Evolutionary conservation across 352 stramenopile genomes (phyloP).

Genomic region (Aphanomyces euteiches): DNA sequence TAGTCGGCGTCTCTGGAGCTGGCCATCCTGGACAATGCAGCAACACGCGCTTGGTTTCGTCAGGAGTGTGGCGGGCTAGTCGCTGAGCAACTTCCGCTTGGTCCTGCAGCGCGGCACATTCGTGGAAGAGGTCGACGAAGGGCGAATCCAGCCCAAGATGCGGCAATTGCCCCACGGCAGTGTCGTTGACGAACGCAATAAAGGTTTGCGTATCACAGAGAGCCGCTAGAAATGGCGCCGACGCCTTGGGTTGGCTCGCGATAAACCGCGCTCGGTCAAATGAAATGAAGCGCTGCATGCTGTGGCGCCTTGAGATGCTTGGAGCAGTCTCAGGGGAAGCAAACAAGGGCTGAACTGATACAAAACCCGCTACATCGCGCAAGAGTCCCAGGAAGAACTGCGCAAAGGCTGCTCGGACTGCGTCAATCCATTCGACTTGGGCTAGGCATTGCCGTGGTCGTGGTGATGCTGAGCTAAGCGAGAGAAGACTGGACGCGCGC

Average conservation of each 20-base stretch:
- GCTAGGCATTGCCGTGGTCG: slow-evolving; percentile 38
- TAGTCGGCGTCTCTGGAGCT: slow-evolving; percentile 1
- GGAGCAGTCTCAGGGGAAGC: neutral
- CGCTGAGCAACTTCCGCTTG: neutral
- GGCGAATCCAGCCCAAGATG: slow-evolving; percentile 10
- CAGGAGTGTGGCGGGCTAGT: neutral
- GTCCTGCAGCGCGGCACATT: neutral
- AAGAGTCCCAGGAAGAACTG: slow-evolving; percentile 65
- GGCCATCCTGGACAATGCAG: neutral
- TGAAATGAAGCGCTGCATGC: slow-evolving; percentile 8
- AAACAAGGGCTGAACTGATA: slow-evolving; percentile 40
- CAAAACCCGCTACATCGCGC: slow-evolving; percentile 47
- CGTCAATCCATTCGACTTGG: slow-evolving; percentile 51
- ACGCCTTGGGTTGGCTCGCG: neutral
- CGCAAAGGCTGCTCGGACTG: slow-evolving; percentile 54
- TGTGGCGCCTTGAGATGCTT: slow-evolving; percentile 7
- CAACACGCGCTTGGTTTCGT: neutral
- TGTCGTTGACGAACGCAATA: slow-evolving; percentile 22
- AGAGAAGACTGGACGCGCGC: slow-evolving; percentile 51
- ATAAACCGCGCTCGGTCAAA: slow-evolving; percentile 24
- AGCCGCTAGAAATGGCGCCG: neutral
- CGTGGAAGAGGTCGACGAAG: slow-evolving; percentile 23
- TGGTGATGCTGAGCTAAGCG: slow-evolving; percentile 35
- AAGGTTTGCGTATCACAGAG: slow-evolving; percentile 25
- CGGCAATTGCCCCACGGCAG: neutral